A percentile compares a stretch with the other conserved stretches of the same genome.
Evolutionary conservation across 805 yeast species (phyloP).

Genomic region (Candida takata): DNA sequence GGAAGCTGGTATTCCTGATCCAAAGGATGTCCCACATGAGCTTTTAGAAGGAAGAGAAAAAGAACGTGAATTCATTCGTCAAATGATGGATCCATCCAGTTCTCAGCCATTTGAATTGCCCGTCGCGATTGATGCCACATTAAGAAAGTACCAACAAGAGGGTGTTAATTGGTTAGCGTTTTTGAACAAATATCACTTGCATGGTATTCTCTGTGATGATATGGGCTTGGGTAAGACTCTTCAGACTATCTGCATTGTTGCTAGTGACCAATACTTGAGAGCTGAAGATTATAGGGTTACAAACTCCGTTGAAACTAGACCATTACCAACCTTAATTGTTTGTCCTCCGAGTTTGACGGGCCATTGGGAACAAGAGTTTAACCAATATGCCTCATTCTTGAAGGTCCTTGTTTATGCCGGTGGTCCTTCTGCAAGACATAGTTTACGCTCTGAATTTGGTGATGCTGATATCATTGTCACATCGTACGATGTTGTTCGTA

Average conservation of each 20-base stretch:
- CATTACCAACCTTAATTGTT: constrained; percentile 75
- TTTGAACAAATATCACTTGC: constrained; percentile 87
- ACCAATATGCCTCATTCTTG: constrained; percentile 83
- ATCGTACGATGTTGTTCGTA: constrained; percentile 93
- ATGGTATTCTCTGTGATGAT: constrained; percentile 97
- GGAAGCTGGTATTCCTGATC: constrained; percentile 96
- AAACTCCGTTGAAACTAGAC: constrained; percentile 56
- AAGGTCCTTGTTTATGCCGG: constrained; percentile 86
- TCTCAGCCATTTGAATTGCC: constrained; percentile 85
- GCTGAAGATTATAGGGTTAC: constrained; percentile 59
- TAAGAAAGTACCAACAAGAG: constrained; percentile 94
- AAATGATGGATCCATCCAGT: constrained; percentile 95
- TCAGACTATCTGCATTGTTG: constrained; percentile 94
- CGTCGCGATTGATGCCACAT: constrained; percentile 83
- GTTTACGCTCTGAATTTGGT: constrained; percentile 43
- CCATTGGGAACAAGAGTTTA: constrained; percentile 96
- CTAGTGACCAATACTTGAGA: constrained; percentile 89
- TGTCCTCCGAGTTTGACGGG: constrained; percentile 99
- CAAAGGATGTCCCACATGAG: constrained; percentile 80
- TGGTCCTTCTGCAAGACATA: constrained; percentile 66
- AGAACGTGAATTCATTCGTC: constrained; percentile 90
- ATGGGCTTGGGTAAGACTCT: constrained; percentile 98
- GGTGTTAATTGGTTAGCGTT: constrained; percentile 98
- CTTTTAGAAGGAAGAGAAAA: constrained; percentile 83
- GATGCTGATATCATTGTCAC: constrained; percentile 83